These are phyloP conservation scores for Oxyria digyna DNA, from an alignment of 148 eudicot genomes.

Conservation along the genomic window DNA sequence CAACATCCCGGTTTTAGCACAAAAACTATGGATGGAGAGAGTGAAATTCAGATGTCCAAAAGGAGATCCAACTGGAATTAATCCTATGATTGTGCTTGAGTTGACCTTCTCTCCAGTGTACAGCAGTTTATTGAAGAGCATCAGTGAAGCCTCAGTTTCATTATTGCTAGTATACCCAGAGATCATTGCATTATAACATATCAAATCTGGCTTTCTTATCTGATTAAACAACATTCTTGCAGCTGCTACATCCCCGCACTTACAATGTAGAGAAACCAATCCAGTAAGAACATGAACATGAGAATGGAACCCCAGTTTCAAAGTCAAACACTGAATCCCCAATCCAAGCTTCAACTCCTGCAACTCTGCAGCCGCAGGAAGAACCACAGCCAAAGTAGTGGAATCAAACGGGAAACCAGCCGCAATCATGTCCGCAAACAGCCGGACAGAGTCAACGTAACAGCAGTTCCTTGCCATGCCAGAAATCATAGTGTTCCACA, in stretches of 20 bases:
- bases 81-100: slow-evolving; percentile 58
- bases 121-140: slow-evolving; percentile 42
- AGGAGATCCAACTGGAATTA: slow-evolving; percentile 59
- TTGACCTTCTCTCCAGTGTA: slow-evolving; percentile 38
- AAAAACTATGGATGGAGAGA: slow-evolving; percentile 36
- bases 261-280: slow-evolving; percentile 30
- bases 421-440: slow-evolving; percentile 14
- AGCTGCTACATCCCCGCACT: slow-evolving; percentile 41
- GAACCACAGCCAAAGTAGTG: slow-evolving; percentile 10
- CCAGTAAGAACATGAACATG: slow-evolving; percentile 15
- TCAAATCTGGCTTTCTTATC: slow-evolving; percentile 45
- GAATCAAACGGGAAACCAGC: slow-evolving; percentile 14
- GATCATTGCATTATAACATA: slow-evolving; percentile 62
- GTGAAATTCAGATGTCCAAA: slow-evolving; percentile 47
- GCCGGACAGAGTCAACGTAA: slow-evolving; percentile 11
- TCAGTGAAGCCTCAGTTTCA: slow-evolving; percentile 30
- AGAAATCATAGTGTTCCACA: slow-evolving; percentile 21
- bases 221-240: slow-evolving; percentile 42
- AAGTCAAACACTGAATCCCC: slow-evolving; percentile 12
- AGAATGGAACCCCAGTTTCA: slow-evolving; percentile 1
- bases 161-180: slow-evolving; percentile 33
- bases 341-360: slow-evolving; percentile 16
- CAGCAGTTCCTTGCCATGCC: slow-evolving; percentile 15
- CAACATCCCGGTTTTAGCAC: slow-evolving; percentile 39
- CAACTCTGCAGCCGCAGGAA: slow-evolving; percentile 14